Evolutionary conservation across 225 moss, liverwort and hornwort genomes (phyloP), one percentile per base, ranked within the genome.

Genomic region (Ulota crispa): DNA sequence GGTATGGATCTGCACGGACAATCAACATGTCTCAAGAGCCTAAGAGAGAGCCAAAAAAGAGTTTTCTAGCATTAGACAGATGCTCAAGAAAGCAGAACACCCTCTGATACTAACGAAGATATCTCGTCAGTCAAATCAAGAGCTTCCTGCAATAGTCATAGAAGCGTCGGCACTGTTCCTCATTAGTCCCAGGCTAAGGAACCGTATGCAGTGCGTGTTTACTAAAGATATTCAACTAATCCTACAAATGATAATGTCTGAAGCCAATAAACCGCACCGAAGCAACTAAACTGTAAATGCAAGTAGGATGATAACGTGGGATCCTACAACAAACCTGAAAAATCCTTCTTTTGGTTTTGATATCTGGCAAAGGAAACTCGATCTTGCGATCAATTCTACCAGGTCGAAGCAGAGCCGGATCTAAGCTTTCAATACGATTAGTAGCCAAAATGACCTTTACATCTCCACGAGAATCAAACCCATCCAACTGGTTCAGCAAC

Each of bases 381-480:
- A 94, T 94, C 85, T 94, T 94, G 16, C 94, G 91, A 84, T 94
- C 94, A 72, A 94, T 90, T 81, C 94, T 84, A 74, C 94, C 94
- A 73, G 94, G 93, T 76, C 94, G 87, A 28, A 94, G 81, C 62
- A 94, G 85, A 23, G 94, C 94, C 23, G 94, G 94, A 80, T 94
- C 94, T 88, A 94, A 85, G 85, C 90, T 94, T 19, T 94, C 94
- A 64, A 93, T 93, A 67, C 94, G 85, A 64, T 94, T 94, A 26
- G 94, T 94, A 12, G 94, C 94, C 82, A 93, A 62, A 77, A 94
- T 94, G 53, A 94, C 94, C 86, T 94, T 94, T 39, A 94, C 93
- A 72, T 94, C 93, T 66, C 89, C 93, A 61, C 90, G 93, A 43
- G 92, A 88, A 84, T 94, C 94, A 82, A 94, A 94, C 20, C 94